Conservation (phyloP, 106 monocot genomes). For the Acorus calamus region DNA sequence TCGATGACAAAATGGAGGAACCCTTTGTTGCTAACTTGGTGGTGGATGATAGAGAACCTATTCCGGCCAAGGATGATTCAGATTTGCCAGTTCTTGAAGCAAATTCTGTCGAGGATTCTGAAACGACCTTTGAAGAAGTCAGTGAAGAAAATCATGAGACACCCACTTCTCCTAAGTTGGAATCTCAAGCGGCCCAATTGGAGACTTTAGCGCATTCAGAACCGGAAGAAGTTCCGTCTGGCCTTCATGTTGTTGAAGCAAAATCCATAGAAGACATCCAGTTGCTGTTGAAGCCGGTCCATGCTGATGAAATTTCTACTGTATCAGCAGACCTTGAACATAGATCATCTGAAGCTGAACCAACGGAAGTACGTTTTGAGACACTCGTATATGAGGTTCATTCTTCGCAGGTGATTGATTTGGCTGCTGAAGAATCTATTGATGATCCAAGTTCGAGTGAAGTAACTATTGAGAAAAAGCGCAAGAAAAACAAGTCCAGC, state of each 20-base stretch:
- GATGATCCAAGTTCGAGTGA: background rate
- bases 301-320: background rate
- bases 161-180: conserved; percentile 3
- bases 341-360: background rate
- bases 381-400: conserved; percentile 6
- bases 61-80: background rate
- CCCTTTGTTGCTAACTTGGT: conserved; percentile 13
- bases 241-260: conserved; percentile 12
- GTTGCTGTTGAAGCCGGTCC: background rate
- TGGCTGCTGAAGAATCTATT: conserved; percentile 5
- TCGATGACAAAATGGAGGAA: background rate
- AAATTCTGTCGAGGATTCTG: conserved; percentile 31
- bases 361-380: conserved; percentile 10
- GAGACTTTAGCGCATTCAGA: conserved; percentile 3
- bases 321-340: background rate
- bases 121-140: conserved; percentile 19
- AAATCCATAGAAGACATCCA: conserved; percentile 18
- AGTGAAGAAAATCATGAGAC: conserved; percentile 3
- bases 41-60: conserved; percentile 6
- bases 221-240: background rate
- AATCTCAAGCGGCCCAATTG: background rate
- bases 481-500: conserved; percentile 5
- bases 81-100: conserved; percentile 23
- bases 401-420: conserved; percentile 7
- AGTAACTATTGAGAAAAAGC: background rate